phyloP scores from a whole-genome alignment of 2,329 filamentous ascomycete species.

The Cadophora malorum region DNA sequence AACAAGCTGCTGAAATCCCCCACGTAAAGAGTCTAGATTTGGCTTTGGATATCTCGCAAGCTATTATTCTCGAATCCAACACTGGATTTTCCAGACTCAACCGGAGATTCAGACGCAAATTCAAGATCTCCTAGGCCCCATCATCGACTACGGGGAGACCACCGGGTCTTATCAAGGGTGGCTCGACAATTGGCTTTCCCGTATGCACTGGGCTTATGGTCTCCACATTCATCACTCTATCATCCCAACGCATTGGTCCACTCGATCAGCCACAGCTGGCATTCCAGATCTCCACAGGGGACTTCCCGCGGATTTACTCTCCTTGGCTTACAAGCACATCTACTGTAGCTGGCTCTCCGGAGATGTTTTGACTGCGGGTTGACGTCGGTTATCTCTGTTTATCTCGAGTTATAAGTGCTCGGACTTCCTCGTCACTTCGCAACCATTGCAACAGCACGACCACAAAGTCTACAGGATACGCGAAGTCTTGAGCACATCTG shows the following conservation, averaged over 20 bases:
- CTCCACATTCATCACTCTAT: conserved; percentile 9
- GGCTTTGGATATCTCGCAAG: neutral
- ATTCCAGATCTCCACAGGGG: conserved; percentile 33
- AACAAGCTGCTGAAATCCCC: neutral
- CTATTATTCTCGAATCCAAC: neutral
- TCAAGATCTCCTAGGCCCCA: conserved; percentile 26
- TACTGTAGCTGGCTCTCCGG: conserved; percentile 28
- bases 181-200: conserved; percentile 18
- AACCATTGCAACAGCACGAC: conserved; percentile 7
- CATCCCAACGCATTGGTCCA: neutral
- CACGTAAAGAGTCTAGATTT: neutral
- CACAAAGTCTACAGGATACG: neutral
- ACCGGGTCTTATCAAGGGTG: conserved; percentile 21
- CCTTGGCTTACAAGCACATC: conserved; percentile 16
- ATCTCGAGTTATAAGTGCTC: conserved; percentile 29
- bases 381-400: conserved; percentile 31
- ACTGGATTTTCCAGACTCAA: neutral
- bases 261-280: conserved; percentile 8
- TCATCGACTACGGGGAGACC: conserved; percentile 11
- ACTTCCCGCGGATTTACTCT: conserved; percentile 33
- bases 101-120: conserved; percentile 18
- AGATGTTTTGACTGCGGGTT: conserved; percentile 36
- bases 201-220: conserved; percentile 13
- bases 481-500: neutral
- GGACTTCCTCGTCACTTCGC: neutral